Conservation (phyloP, 768 basidiomycete genomes). For the Pisolithus sp. region DNA sequence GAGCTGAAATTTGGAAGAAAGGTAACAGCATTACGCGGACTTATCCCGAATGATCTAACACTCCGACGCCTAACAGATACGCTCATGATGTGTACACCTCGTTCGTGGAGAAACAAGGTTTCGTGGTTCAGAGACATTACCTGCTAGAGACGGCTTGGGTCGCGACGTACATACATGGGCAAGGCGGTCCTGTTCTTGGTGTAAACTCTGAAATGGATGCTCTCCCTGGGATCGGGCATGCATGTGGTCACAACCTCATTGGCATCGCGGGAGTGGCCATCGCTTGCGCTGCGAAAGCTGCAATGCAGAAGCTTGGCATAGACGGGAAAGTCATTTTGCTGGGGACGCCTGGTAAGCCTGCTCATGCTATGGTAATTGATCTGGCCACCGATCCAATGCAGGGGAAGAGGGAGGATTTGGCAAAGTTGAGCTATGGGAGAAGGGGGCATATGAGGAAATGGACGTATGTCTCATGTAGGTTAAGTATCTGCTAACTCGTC, state of each 20-base stretch:
- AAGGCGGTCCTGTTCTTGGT: conserved; percentile 65
- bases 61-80: conserved; percentile 36
- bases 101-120: conserved; percentile 64
- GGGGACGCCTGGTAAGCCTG: conserved; percentile 63
- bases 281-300: conserved; percentile 58
- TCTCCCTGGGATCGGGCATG: conserved; percentile 54
- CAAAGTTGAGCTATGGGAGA: conserved; percentile 62
- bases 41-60: not conserved
- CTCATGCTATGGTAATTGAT: not conserved
- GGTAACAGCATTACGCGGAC: conserved; percentile 32
- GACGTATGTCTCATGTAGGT: conserved; percentile 68
- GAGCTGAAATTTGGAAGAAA: conserved; percentile 65
- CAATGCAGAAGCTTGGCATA: conserved; percentile 54
- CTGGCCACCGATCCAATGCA: conserved; percentile 19
- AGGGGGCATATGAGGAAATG: conserved; percentile 75
- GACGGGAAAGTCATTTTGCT: conserved; percentile 64
- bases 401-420: conserved; percentile 79
- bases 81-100: conserved; percentile 65
- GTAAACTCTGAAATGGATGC: conserved; percentile 82
- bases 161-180: conserved; percentile 58
- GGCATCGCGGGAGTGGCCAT: conserved; percentile 70
- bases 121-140: conserved; percentile 54
- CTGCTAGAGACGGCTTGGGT: conserved; percentile 70
- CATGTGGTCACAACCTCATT: conserved; percentile 81
- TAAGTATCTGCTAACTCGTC: not conserved